Base-by-base conservation (phyloP, 2,329 filamentous ascomycete genomes). In the Trichoderma polysporum region DNA sequence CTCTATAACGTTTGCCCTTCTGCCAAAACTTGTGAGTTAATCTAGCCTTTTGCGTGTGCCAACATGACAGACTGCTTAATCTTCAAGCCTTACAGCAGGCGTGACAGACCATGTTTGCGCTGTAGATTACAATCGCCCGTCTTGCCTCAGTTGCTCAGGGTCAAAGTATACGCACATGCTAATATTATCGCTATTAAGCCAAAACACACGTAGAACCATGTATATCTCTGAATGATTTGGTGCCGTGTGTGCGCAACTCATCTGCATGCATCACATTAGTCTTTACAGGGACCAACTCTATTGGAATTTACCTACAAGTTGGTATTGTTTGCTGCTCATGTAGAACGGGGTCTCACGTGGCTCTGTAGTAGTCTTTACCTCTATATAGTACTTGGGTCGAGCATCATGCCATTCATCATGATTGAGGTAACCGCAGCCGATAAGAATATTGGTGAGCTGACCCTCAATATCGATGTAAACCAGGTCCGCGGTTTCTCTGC, bases 361-460 rank as follows among this genome's bases (percentile, higher is more conserved):
- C 2, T 71, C 70, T 1, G 77, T 79, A 0, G 82, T 84, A 1
- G 81, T 78, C 70, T 85, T 85, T 27, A 85, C 83, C 68, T 85
- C 83, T 10, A 85, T 77, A 27, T 77, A 81, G 69, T 83, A 85
- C 37, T 75, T 71, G 7, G 76, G 80, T 2, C 45, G 63, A 60
- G 52, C 29, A 33, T 35, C 35, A 49, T 68, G n/a, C 71, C 72
- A 72, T n/a, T 66, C 68, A 4, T 66, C 66, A 33, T 27, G 35
- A 53, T 65, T 15, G 1, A 73, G 66, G 7, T 70, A 59, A 2
- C 67, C 67, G 19, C 63, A 57, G 4, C 53, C 68, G 17, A 71
- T 67, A 12, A 73, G 52, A 0, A 27, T 57, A 12, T 35, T 2
- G 2, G 71, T 72, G 9, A 73, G 54, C 0, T 39, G 25, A 1